Conservation (phyloP, 176 grass and related monocot species). For the Pontederia paniculata region DNA sequence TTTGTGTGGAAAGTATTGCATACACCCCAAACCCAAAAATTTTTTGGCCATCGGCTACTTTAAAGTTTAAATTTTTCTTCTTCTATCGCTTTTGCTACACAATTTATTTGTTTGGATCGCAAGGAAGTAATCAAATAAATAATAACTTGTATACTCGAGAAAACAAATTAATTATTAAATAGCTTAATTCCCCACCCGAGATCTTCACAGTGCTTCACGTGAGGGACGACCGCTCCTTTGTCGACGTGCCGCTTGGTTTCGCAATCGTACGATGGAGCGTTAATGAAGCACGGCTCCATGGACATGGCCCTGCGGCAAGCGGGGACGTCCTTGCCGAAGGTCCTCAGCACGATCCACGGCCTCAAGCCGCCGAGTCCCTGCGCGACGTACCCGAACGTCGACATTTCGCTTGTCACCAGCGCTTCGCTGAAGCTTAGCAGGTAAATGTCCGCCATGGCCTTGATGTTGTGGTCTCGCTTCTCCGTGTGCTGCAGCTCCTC, state of each 20-base stretch:
- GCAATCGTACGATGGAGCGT: not conserved
- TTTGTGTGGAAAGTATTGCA: too few species aligned
- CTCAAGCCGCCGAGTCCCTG: slow-evolving; percentile 16
- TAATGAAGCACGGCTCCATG: slow-evolving; percentile 14
- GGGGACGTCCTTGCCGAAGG: not conserved
- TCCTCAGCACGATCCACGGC: slow-evolving; percentile 12
- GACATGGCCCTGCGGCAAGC: not conserved
- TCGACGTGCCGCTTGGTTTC: not conserved
- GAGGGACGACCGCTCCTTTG: not conserved
- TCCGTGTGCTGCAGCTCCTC: slow-evolving; percentile 33
- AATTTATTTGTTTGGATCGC: too few species aligned
- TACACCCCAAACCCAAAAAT: too few species aligned
- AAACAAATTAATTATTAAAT: not conserved
- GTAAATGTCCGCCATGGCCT: slow-evolving; percentile 49
- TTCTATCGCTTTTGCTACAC: too few species aligned
- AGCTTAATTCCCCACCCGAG: not conserved
- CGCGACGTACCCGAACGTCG: slow-evolving; percentile 57
- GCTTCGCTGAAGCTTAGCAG: slow-evolving; percentile 54
- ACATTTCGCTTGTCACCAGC: slow-evolving; percentile 29
- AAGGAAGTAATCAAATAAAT: too few species aligned
- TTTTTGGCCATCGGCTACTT: too few species aligned
- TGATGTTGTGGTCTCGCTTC: slow-evolving; percentile 49
- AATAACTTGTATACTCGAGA: not conserved
- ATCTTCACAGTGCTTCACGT: slow-evolving; percentile 13
- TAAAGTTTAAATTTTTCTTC: too few species aligned